Evolutionary conservation across 2,329 filamentous ascomycete genomes (phyloP), one percentile per base, ranked within the genome.

Genomic region (Paraphoma sp.): DNA sequence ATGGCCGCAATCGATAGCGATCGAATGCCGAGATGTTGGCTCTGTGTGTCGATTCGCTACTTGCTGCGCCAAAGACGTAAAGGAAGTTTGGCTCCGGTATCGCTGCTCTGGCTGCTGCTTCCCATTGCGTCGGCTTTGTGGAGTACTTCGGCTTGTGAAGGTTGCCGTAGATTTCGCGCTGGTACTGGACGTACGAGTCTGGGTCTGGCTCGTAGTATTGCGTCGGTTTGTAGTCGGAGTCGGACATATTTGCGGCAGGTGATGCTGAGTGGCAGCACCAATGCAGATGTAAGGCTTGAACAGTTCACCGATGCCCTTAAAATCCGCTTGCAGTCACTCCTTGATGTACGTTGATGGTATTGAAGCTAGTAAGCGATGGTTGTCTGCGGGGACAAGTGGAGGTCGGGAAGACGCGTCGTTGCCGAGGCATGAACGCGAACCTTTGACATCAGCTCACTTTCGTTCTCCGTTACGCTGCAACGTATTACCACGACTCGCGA

Each of bases 41-140:
- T 1, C 65, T 50, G 48, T 77, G 63, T 1, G 77, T 79, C 23
- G 67, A 69, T 51, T 75, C 71, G 51, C 64, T 72, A 49, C 74
- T 69, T n/a, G 77, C 77, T 2, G 75, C 69, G 12, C 77, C 76
- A 48, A 67, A 67, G 14, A 78, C 75, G 47, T 79, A 79, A 33
- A 72, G 67, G 53, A 77, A 79, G 59, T 78, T 79, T n/a, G 70
- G 64, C 38, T 65, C 47, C 0, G 76, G 75, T 0, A 79, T 63
- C 9, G 67, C 65, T 14, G 63, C 62, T 33, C 68, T 65, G 1
- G 77, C 76, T 29, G 72, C 67, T 6, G 65, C 63, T 54, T 79
- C 76, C 76, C 76, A 78, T 73, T 77, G 65, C 33, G 70, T 65
- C 2, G 76, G 76, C 48, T 76, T 78, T 8, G 77, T 79, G 11